Evolutionary conservation across 2,329 filamentous ascomycete species (phyloP).

Genomic region (Claviceps maximensis): DNA sequence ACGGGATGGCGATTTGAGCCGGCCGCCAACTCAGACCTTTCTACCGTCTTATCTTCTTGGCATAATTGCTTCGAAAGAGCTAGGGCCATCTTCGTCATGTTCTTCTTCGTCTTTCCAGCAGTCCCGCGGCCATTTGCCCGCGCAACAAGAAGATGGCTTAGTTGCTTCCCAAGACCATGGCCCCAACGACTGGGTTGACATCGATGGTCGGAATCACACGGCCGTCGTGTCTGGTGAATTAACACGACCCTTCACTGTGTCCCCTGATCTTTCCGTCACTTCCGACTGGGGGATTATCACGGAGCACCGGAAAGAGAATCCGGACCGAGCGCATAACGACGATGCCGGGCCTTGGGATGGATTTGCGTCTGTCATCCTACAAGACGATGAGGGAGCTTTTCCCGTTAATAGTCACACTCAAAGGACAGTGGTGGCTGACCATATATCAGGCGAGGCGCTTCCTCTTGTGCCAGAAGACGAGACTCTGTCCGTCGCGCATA

Average conservation of each 20-base stretch:
- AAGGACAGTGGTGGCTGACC: background rate
- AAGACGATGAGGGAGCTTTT: background rate
- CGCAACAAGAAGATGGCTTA: background rate
- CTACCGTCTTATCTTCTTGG: background rate
- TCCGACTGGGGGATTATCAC: constrained; percentile 2
- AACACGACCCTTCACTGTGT: constrained; percentile 4
- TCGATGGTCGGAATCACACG: background rate
- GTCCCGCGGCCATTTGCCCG: background rate
- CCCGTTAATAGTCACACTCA: background rate
- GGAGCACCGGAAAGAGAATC: background rate
- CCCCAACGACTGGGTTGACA: background rate
- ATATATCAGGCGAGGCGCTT: background rate
- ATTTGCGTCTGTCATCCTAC: background rate
- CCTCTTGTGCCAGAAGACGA: background rate
- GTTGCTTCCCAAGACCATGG: background rate
- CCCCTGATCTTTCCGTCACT: constrained; percentile 4
- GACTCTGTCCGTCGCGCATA: background rate
- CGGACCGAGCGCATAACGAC: background rate
- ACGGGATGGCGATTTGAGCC: background rate
- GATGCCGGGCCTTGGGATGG: background rate
- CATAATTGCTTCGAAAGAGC: background rate
- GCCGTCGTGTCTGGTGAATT: background rate
- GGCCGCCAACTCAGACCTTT: background rate
- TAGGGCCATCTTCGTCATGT: background rate
- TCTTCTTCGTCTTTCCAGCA: background rate